These are phyloP conservation scores for Cytospora schulzeri DNA, from an alignment of 2,329 filamentous ascomycete species.

Conservation along the genomic window DNA sequence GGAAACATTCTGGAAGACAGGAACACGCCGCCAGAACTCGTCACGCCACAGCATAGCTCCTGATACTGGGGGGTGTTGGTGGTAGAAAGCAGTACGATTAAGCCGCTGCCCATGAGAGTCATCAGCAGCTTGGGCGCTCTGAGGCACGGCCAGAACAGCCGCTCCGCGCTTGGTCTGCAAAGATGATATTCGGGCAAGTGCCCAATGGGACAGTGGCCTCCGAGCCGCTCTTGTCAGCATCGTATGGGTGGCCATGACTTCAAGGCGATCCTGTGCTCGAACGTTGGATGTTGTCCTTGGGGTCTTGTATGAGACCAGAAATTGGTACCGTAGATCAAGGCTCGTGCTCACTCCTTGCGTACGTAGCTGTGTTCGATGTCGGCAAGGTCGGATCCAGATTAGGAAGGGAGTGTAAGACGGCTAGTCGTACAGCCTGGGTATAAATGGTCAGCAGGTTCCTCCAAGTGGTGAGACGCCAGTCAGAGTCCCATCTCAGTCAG, in stretches of 20 bases:
- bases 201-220: not conserved
- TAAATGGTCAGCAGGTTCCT: not conserved
- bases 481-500: not conserved
- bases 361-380: not conserved
- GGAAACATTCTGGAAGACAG: conserved; percentile 51
- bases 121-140: not conserved
- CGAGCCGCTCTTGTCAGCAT: not conserved
- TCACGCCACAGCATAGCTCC: conserved; percentile 27
- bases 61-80: not conserved
- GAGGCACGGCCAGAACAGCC: not conserved
- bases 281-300: not conserved
- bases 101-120: not conserved
- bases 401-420: not conserved
- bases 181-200: not conserved
- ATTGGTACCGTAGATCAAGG: not conserved
- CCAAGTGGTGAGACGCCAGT: not conserved
- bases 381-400: not conserved
- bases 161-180: not conserved
- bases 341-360: not conserved
- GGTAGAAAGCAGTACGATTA: not conserved
- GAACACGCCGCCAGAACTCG: conserved; percentile 55
- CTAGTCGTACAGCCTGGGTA: not conserved
- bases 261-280: not conserved
- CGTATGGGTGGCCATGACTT: not conserved
- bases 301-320: not conserved